A percentile compares a stretch with the other conserved stretches of the same genome.
phyloP scores from a whole-genome alignment of 2,329 filamentous ascomycete genomes.

The Zelopaecilomyces penicillatus region DNA sequence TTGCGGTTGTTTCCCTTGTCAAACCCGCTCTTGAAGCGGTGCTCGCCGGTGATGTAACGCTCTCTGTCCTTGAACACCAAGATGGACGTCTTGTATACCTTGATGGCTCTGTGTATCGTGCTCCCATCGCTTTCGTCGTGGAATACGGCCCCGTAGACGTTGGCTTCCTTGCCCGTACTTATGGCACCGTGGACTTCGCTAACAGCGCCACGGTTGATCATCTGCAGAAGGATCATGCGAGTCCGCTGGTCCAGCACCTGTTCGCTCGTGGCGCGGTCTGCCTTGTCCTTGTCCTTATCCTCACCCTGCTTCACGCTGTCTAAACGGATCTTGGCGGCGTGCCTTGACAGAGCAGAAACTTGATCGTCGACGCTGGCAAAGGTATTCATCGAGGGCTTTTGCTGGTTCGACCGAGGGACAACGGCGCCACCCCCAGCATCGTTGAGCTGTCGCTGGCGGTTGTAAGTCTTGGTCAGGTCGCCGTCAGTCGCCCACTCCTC shows the following conservation, averaged over 20 bases:
- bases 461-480: slow-evolving; percentile 81
- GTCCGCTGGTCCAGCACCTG: slow-evolving; percentile 91
- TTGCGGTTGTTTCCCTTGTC: slow-evolving; percentile 92
- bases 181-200: slow-evolving; percentile 91
- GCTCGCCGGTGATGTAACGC: slow-evolving; percentile 90
- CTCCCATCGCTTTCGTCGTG: slow-evolving; percentile 45
- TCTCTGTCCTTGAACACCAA: slow-evolving; percentile 97
- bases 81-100: slow-evolving; percentile 98
- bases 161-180: slow-evolving; percentile 95
- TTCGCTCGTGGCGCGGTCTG: slow-evolving; percentile 86
- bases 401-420: slow-evolving; percentile 65
- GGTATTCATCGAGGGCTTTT: slow-evolving; percentile 73
- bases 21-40: slow-evolving; percentile 81
- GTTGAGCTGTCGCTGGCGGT: slow-evolving; percentile 67
- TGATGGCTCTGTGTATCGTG: slow-evolving; percentile 74
- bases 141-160: slow-evolving; percentile 85
- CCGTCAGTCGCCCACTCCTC: slow-evolving; percentile 50
- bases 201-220: slow-evolving; percentile 87
- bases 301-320: slow-evolving; percentile 50
- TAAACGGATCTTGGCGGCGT: slow-evolving; percentile 78
- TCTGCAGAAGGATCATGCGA: slow-evolving; percentile 88
- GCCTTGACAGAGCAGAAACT: slow-evolving; percentile 71
- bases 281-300: slow-evolving; percentile 69
- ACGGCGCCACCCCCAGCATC: slow-evolving; percentile 32
- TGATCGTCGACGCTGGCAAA: slow-evolving; percentile 77